Conservation (phyloP, 73 alveolate genomes). For the Symbiodinium natans region DNA sequence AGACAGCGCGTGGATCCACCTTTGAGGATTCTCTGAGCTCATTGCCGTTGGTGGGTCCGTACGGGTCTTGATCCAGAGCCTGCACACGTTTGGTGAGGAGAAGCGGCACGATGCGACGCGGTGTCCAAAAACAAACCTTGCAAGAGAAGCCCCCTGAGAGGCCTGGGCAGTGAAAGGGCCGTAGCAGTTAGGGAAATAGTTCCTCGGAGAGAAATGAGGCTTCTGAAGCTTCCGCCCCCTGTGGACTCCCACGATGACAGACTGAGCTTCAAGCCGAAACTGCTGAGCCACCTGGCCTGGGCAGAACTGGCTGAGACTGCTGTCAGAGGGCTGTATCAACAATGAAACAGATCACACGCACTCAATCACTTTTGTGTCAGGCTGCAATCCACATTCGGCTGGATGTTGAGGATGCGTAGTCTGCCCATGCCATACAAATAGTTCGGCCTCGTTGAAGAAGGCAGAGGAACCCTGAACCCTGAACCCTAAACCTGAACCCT, state of each 20-base stretch:
- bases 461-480: not conserved
- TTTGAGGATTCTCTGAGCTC: no score
- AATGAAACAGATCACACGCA: no score
- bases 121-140: no score
- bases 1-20: no score
- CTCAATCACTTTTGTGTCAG: not conserved
- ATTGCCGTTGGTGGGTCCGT: conserved; percentile 34
- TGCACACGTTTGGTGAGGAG: not conserved
- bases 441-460: conserved; percentile 35
- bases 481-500: no score
- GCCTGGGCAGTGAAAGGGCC: conserved; percentile 49
- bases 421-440: conserved; percentile 79
- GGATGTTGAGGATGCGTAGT: conserved; percentile 30
- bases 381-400: conserved; percentile 48
- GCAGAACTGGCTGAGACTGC: no score
- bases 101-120: no score
- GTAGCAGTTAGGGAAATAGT: conserved; percentile 70
- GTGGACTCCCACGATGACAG: not conserved
- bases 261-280: not conserved
- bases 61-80: conserved; percentile 43
- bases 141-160: no score
- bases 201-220: not conserved
- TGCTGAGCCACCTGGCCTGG: conserved; percentile 54
- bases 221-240: not conserved
- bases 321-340: no score